Evolutionary conservation across 371 early-diverging fungal species (phyloP).

Genomic region (Actinomortierella wolfii): DNA sequence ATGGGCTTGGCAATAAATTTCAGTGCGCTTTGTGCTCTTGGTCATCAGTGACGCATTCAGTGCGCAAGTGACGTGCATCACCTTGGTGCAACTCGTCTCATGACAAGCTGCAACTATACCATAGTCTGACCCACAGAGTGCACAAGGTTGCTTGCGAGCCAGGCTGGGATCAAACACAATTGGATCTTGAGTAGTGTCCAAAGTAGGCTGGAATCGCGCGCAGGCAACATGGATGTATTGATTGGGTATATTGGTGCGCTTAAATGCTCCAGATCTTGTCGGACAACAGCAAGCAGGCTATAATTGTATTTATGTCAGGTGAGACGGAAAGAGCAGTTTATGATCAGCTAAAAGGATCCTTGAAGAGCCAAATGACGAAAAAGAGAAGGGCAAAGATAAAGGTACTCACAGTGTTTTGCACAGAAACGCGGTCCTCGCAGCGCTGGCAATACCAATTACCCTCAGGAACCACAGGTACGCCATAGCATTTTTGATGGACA

Average conservation of each 20-base stretch:
- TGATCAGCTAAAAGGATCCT: not conserved
- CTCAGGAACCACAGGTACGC: conserved; percentile 52
- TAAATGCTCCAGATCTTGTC: conserved; percentile 53
- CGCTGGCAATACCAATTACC: conserved; percentile 62
- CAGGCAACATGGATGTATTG: conserved; percentile 65
- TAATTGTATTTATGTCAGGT: not conserved
- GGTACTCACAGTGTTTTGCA: conserved; percentile 47
- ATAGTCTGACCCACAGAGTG: conserved; percentile 25
- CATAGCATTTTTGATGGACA: conserved; percentile 60
- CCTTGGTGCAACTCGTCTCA: conserved; percentile 15
- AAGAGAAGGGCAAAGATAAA: not conserved
- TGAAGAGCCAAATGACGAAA: too few relatives aligned
- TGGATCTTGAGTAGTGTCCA: conserved; percentile 18
- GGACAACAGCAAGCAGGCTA: conserved; percentile 62
- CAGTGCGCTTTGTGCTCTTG: conserved; percentile 12
- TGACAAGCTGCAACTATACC: conserved; percentile 30
- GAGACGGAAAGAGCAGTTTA: not conserved
- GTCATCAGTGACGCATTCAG: conserved; percentile 19
- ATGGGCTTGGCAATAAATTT: conserved; percentile 28
- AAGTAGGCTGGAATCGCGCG: conserved; percentile 40
- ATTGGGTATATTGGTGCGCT: conserved; percentile 53
- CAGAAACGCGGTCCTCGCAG: conserved; percentile 49
- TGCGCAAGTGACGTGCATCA: conserved; percentile 42
- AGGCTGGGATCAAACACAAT: conserved; percentile 22
- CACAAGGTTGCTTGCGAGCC: conserved; percentile 15